Conservation (phyloP, 331 rosid genomes). For the Malus hybrid region DNA sequence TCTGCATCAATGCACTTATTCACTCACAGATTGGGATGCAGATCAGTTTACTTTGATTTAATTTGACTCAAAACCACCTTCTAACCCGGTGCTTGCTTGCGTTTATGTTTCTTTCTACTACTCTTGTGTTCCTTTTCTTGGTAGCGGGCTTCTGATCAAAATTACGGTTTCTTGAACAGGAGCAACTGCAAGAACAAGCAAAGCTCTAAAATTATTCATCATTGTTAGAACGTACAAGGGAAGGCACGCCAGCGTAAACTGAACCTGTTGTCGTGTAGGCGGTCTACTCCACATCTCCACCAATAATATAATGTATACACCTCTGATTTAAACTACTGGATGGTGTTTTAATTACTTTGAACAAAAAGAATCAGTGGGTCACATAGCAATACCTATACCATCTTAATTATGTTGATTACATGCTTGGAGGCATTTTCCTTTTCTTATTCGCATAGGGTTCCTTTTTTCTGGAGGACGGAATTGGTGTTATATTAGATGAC, state of each 20-base stretch:
- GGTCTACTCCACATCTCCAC: too few species aligned
- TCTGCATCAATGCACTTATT: neutral
- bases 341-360: neutral
- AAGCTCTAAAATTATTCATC: conserved; percentile 28
- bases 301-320: neutral
- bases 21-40: neutral
- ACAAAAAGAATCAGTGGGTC: too few species aligned
- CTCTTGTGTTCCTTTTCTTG: neutral
- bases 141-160: conserved; percentile 3
- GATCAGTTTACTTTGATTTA: neutral
- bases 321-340: neutral
- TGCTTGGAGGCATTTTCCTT: neutral
- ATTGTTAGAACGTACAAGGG: neutral
- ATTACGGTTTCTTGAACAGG: conserved; percentile 35
- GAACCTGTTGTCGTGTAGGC: too few species aligned
- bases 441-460: neutral
- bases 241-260: neutral
- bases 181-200: conserved; percentile 72
- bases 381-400: neutral
- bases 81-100: neutral
- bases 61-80: neutral
- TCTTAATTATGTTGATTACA: neutral
- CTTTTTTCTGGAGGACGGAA: too few species aligned
- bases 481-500: too few species aligned
- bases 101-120: neutral